These are phyloP conservation scores for Mimosa bimucronata DNA, from an alignment of 306 rosid species.

Conservation along the genomic window DNA sequence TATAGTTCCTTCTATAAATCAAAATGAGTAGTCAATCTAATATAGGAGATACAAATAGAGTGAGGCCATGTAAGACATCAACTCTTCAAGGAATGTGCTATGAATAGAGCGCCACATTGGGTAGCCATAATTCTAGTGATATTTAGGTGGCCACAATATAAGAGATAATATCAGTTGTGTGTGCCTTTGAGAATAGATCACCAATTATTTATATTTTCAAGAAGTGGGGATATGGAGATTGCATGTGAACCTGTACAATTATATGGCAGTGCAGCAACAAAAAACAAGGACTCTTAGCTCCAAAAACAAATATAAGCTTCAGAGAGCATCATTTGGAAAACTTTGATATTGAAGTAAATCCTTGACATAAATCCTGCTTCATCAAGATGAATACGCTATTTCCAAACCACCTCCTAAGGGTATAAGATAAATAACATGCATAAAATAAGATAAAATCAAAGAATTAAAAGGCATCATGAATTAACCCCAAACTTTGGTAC, in stretches of 20 bases:
- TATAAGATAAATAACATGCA: neutral
- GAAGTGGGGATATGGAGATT: neutral
- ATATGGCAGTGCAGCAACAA: neutral
- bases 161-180: neutral
- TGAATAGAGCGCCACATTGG: neutral
- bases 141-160: neutral
- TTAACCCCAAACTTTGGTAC: neutral
- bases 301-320: neutral
- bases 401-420: neutral
- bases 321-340: neutral
- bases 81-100: neutral
- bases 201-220: neutral
- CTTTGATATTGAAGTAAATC: neutral
- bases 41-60: no score
- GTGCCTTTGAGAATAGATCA: neutral
- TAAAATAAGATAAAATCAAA: neutral
- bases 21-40: no score
- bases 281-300: neutral
- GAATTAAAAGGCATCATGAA: neutral
- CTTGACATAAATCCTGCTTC: neutral
- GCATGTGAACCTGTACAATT: neutral
- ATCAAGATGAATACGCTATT: slow-evolving; percentile 1
- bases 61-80: neutral
- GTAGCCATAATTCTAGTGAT: neutral
- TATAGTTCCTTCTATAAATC: no score